Percentiles rank a stretch among this genome's conserved stretches.
Evolutionary conservation across 208 protist species (phyloP).

Genomic region (Leishmania martiniquensis): DNA sequence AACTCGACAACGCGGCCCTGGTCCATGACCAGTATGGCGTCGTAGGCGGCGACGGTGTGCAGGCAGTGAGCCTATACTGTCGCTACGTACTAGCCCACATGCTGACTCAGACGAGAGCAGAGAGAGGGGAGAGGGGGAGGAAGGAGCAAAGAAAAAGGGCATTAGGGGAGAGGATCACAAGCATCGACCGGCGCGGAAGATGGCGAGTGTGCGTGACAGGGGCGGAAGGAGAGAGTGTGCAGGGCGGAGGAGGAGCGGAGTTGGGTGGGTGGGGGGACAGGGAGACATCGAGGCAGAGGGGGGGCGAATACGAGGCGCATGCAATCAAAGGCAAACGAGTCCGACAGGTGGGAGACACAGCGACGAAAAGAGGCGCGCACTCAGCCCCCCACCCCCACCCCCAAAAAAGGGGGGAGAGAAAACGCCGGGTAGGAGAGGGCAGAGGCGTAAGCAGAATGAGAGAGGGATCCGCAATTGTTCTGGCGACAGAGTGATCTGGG

Average conservation of each 20-base stretch:
- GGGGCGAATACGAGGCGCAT: no score
- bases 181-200: not conserved
- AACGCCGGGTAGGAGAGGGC: not conserved
- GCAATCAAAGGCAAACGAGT: not conserved
- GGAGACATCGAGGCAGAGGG: not conserved
- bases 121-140: no score
- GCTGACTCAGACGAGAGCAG: not conserved
- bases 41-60: slow-evolving; percentile 68
- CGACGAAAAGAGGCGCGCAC: not conserved
- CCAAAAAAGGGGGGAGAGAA: not conserved
- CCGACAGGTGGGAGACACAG: not conserved
- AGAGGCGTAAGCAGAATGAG: not conserved
- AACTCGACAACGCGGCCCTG: slow-evolving; percentile 28
- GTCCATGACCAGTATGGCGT: slow-evolving; percentile 70
- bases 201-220: not conserved
- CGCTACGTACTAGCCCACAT: not conserved
- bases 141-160: no score
- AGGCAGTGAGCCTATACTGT: slow-evolving; percentile 74
- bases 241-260: no score
- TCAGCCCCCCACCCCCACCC: no score
- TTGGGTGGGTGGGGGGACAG: no score
- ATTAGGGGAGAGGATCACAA: not conserved
- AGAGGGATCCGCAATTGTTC: no score
- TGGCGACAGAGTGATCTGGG: not conserved
- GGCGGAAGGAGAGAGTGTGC: no score